Evolutionary conservation across 2,329 filamentous ascomycete species (phyloP).

Genomic region (Penicillium sumatraense): DNA sequence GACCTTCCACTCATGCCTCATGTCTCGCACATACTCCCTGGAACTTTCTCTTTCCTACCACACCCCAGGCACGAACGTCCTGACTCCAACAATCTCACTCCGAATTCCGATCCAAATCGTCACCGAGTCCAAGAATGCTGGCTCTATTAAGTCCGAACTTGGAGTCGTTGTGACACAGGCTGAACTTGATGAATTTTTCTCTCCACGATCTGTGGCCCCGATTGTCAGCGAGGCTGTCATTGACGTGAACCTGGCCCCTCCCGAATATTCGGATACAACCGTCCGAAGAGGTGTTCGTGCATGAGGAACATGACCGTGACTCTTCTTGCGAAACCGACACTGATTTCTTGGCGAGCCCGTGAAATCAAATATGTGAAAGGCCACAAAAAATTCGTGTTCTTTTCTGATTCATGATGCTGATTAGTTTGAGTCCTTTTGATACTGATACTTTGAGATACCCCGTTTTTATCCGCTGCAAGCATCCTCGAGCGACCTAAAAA

Average conservation of each 20-base stretch:
- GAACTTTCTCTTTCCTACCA: constrained; percentile 62
- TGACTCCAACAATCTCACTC: constrained; percentile 45
- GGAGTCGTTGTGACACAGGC: constrained; percentile 28
- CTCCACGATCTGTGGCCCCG: constrained; percentile 31
- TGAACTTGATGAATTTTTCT: constrained; percentile 35
- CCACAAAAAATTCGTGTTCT: not conserved
- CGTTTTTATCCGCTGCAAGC: not conserved
- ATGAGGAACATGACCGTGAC: not conserved
- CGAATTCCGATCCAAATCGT: constrained; percentile 51
- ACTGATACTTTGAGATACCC: not conserved
- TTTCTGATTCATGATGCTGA: not conserved
- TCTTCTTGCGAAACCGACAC: not conserved
- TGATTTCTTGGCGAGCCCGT: not conserved
- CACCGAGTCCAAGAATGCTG: constrained; percentile 21
- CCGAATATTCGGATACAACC: constrained; percentile 21
- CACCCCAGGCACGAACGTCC: constrained; percentile 50
- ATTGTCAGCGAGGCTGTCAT: constrained; percentile 11
- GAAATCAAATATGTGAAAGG: not conserved
- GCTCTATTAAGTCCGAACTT: constrained; percentile 11
- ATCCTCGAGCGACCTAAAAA: not conserved
- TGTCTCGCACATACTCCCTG: constrained; percentile 67
- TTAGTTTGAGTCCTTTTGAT: not conserved
- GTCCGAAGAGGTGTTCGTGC: not conserved
- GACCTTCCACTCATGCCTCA: constrained; percentile 71
- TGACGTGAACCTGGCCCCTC: constrained; percentile 19